phyloP scores from a whole-genome alignment of 768 basidiomycete genomes.

The Lentinula guzmanii region DNA sequence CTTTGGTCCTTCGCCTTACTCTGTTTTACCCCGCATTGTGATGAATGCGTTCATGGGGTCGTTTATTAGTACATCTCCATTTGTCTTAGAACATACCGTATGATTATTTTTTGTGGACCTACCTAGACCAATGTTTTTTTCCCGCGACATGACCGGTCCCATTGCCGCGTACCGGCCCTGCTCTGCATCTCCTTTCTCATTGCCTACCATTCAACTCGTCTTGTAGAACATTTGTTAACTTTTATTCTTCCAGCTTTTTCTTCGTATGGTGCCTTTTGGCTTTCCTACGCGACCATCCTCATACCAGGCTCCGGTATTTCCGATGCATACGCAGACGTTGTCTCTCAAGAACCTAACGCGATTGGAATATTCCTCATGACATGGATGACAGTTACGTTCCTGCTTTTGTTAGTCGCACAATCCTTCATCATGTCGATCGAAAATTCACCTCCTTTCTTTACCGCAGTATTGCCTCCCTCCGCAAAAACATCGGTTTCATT shows the following conservation, averaged over 20 bases:
- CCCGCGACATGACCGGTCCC: background rate
- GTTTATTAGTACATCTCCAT: background rate
- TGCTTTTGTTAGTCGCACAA: slow-evolving; percentile 48
- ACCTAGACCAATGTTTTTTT: background rate
- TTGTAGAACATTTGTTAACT: background rate
- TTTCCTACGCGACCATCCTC: slow-evolving; percentile 72
- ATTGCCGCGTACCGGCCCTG: background rate
- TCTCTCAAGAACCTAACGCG: slow-evolving; percentile 34
- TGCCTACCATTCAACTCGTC: background rate
- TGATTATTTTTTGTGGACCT: background rate
- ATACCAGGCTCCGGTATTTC: slow-evolving; percentile 58
- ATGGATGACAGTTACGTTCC: slow-evolving; percentile 70
- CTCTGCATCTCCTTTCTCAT: background rate
- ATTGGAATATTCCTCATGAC: slow-evolving; percentile 69
- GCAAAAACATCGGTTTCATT: slow-evolving; percentile 17
- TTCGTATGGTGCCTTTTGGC: slow-evolving; percentile 85
- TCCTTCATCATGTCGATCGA: background rate
- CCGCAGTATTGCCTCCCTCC: slow-evolving; percentile 15
- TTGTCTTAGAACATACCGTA: background rate
- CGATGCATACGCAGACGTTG: slow-evolving; percentile 22
- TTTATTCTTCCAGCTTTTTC: slow-evolving; percentile 52
- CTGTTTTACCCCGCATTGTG: slow-evolving; percentile 8
- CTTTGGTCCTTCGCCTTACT: slow-evolving; percentile 21
- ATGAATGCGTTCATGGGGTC: background rate
- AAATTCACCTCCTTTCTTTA: background rate